phyloP scores from a whole-genome alignment of 202 grass and related monocot species.

The Cymbopogon flexuosus region DNA sequence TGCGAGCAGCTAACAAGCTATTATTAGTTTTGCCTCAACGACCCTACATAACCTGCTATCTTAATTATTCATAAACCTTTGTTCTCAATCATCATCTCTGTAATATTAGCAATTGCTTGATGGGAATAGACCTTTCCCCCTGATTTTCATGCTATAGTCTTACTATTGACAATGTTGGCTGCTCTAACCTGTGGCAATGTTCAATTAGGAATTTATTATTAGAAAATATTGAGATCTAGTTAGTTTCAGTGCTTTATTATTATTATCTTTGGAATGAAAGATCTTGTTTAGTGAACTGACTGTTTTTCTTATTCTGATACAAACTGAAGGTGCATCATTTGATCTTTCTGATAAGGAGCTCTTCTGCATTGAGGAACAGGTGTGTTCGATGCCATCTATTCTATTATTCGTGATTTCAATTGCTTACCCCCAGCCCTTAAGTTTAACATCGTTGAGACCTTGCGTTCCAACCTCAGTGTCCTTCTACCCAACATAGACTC shows the following conservation, averaged over 20 bases:
- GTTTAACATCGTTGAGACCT: conserved; percentile 86
- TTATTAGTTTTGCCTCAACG: neutral
- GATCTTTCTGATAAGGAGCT: conserved; percentile 88
- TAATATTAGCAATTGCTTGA: neutral
- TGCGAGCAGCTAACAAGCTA: neutral
- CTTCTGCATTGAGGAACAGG: conserved; percentile 93
- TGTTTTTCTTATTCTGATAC: conserved; percentile 11
- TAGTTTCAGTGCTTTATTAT: neutral
- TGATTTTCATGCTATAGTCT: neutral
- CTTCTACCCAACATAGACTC: conserved; percentile 89
- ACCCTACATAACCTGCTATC: neutral
- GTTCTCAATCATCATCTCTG: neutral
- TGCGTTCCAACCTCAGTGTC: conserved; percentile 91
- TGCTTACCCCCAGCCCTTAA: conserved; percentile 56
- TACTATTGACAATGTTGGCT: neutral
- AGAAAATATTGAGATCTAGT: neutral
- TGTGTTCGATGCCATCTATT: conserved; percentile 81
- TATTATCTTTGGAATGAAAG: conserved; percentile 20
- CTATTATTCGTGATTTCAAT: conserved; percentile 66
- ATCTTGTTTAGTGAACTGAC: conserved; percentile 12
- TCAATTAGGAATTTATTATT: neutral
- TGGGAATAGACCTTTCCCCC: neutral
- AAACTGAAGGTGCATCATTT: conserved; percentile 66
- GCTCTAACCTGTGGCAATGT: neutral
- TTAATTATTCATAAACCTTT: neutral